Conservation (phyloP, 129 eudicot genomes). For the sunflower (Helianthus annuus) region DNA sequence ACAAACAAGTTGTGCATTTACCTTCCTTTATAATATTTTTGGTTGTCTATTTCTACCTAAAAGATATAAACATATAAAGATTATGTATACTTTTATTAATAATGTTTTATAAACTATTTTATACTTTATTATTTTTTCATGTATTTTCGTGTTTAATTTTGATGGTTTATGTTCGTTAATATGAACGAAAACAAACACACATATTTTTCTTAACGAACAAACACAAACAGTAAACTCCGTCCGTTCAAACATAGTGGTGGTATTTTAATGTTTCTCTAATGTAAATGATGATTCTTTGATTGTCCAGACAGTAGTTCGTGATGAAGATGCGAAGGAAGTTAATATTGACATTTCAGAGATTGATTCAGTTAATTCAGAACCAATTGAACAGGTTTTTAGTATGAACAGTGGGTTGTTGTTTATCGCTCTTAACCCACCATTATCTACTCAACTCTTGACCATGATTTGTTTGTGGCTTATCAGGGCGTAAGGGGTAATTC, state of each 20-base stretch:
- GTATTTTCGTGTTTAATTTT: too few species aligned
- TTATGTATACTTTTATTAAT: too few species aligned
- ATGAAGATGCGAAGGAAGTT: constrained; percentile 61
- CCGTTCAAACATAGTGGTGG: neutral
- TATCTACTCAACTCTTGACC: neutral
- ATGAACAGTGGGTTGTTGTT: constrained; percentile 7
- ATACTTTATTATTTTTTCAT: too few species aligned
- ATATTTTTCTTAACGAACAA: too few species aligned
- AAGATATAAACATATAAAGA: too few species aligned
- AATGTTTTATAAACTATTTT: too few species aligned
- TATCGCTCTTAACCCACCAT: neutral
- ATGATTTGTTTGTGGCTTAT: constrained; percentile 4
- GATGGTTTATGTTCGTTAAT: too few species aligned
- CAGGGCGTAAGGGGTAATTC: constrained; percentile 67
- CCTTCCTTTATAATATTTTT: too few species aligned
- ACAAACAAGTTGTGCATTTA: too few species aligned
- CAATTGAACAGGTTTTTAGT: constrained; percentile 47
- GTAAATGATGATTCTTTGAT: neutral
- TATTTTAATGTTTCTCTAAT: neutral
- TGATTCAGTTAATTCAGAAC: constrained; percentile 35
- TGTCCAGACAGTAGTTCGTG: constrained; percentile 53
- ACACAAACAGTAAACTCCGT: too few species aligned
- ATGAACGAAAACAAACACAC: too few species aligned
- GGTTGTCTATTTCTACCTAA: too few species aligned
- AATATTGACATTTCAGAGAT: constrained; percentile 64